Base-by-base conservation (phyloP, 169 alveolate species). In the Eimeria sp. region DNA sequence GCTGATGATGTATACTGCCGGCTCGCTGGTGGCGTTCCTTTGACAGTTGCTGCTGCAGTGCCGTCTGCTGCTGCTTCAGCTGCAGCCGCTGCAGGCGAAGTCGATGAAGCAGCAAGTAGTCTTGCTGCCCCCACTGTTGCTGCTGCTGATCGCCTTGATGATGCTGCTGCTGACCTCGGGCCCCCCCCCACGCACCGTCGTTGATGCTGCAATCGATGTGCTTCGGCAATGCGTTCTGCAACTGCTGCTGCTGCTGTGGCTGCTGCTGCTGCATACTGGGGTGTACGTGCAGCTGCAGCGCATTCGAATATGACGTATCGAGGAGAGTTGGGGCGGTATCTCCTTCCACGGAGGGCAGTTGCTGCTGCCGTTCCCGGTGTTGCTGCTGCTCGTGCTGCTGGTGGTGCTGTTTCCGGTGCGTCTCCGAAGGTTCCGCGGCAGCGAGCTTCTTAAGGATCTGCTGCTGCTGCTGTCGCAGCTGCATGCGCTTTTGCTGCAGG, bases 401-500 rank as follows among this genome's bases (percentile, higher is more conserved):
- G 51, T 76, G 87, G 9, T 75, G 89, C 89, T 47, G 67, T 65
- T 78, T 25, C 65, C 25, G 61, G 45, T 47, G 70, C 89, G 43
- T 63, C 70, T 80, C 67, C 72, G 13, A 25, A 47, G 47, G 90
- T 47, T 49, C 73, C 10, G 13, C 14, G 5, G 72, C 45, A 20
- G 90, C 90, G 54, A 82, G 90, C 67, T 72, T 47, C 51, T 51
- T 34, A 10, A 82, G 90, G 25, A 82, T 82, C 45, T 82, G 90
- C 90, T 82, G 90, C 90, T 82, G 90, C 90, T 82, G 90, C 90
- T 34, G 57, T n/a, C 90, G 67, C 49, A 82, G 90, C 72, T 82
- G 90, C 90, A 82, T 49, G 73, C 90, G 90, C 20, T 49, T 82
- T 58, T 51, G 67, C 90, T 82, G 90, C 90, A 82, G 57, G 54